Conservation (phyloP, 768 basidiomycete genomes). For the Cantharellus cinnabarinus region DNA sequence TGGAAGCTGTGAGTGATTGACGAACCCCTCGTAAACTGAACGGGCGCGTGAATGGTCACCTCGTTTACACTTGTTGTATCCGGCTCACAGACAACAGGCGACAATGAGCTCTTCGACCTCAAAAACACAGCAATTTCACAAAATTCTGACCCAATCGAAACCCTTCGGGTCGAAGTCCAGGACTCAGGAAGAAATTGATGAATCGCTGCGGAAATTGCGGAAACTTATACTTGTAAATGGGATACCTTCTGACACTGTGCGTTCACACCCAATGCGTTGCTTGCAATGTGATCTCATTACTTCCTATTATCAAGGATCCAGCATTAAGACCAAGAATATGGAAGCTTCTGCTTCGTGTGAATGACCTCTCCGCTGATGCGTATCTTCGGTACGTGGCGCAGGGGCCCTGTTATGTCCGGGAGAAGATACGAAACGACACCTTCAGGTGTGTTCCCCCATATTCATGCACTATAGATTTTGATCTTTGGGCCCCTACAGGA, state of each 20-base stretch:
- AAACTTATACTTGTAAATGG: slow-evolving; percentile 81
- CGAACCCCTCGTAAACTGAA: no score
- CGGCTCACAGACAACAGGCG: no score
- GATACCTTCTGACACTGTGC: slow-evolving; percentile 56
- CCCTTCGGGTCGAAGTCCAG: slow-evolving; percentile 36
- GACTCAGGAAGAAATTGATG: slow-evolving; percentile 45
- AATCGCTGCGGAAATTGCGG: slow-evolving; percentile 67
- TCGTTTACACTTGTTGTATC: no score
- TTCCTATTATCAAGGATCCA: slow-evolving; percentile 32
- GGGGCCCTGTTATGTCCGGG: slow-evolving; percentile 70
- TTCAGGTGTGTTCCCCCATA: slow-evolving; percentile 40
- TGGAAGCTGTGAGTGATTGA: no score
- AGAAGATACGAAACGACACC: slow-evolving; percentile 92
- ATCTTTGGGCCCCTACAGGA: slow-evolving; percentile 25
- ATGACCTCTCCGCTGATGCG: slow-evolving; percentile 51
- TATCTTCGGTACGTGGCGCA: slow-evolving; percentile 62
- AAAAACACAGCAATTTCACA: slow-evolving; percentile 54
- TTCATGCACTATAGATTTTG: background rate
- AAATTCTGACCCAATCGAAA: slow-evolving; percentile 54
- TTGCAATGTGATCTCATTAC: background rate
- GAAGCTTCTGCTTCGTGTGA: slow-evolving; percentile 79
- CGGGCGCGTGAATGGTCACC: no score
- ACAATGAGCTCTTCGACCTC: background rate
- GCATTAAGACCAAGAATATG: slow-evolving; percentile 81
- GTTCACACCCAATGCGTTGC: slow-evolving; percentile 14